Conservation (phyloP, 1,284 basidiomycete species). For the Golubevia pallescens region DNA sequence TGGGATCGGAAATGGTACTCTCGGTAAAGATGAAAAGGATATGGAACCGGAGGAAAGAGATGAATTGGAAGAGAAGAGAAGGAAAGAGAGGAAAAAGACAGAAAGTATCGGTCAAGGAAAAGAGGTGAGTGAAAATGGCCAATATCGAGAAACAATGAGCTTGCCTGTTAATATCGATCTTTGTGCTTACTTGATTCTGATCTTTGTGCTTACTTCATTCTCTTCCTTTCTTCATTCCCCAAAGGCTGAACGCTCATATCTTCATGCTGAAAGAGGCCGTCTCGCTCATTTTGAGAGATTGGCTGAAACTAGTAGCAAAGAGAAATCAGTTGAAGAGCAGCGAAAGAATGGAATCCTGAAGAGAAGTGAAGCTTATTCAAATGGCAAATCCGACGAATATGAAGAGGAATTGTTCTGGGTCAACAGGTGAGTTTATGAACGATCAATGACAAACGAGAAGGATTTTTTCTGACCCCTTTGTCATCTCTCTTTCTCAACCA, state of each 20-base stretch:
- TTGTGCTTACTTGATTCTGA: too few relatives aligned
- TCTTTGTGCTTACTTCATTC: too few relatives aligned
- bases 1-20: constrained; percentile 24
- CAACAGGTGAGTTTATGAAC: too few relatives aligned
- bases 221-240: too few relatives aligned
- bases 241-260: too few relatives aligned
- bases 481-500: too few relatives aligned
- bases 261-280: constrained; percentile 5
- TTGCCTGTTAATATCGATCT: too few relatives aligned
- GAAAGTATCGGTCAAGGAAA: constrained; percentile 8
- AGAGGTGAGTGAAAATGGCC: constrained; percentile 18
- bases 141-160: too few relatives aligned
- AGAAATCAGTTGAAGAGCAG: constrained; percentile 20
- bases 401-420: too few relatives aligned
- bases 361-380: not conserved
- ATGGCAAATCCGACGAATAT: too few relatives aligned
- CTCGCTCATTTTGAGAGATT: constrained; percentile 38
- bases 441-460: too few relatives aligned
- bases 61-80: constrained; percentile 23
- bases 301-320: constrained; percentile 17
- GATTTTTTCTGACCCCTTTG: too few relatives aligned
- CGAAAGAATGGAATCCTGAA: constrained; percentile 22
- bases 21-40: constrained; percentile 10
- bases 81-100: constrained; percentile 22
- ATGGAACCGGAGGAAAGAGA: constrained; percentile 38